Evolutionary conservation across 78 protist species (phyloP).

Genomic region (Acrasis kona): DNA sequence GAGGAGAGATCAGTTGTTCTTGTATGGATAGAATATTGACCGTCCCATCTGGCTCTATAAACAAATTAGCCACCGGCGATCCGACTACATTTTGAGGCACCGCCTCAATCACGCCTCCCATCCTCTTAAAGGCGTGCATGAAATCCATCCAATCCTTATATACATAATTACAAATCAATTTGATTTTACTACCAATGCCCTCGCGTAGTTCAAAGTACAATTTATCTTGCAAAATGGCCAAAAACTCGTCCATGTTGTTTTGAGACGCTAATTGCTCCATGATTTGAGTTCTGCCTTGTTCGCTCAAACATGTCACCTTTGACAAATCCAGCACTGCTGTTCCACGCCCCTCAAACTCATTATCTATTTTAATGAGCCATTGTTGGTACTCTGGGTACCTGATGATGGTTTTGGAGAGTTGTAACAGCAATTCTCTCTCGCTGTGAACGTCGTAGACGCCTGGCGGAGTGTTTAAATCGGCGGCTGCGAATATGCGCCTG

Average conservation of each 20-base stretch:
- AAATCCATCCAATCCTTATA: slow-evolving; percentile 5
- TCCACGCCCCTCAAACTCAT: slow-evolving; percentile 29
- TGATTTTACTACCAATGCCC: neutral
- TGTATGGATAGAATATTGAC: neutral
- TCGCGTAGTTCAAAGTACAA: slow-evolving; percentile 4
- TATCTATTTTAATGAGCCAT: slow-evolving; percentile 28
- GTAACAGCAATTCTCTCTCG: neutral
- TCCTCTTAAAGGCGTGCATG: neutral
- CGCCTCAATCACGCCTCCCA: slow-evolving; percentile 25
- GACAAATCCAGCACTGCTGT: neutral
- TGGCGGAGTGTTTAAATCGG: slow-evolving; percentile 13
- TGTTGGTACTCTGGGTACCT: slow-evolving; percentile 5
- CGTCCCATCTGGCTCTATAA: slow-evolving; percentile 26
- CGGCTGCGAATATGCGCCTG: slow-evolving; percentile 21
- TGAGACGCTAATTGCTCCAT: too few species aligned
- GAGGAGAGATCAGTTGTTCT: slow-evolving; percentile 12
- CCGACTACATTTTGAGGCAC: neutral
- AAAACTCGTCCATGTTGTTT: too few species aligned
- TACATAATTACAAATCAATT: neutral
- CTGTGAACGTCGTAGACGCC: slow-evolving; percentile 23
- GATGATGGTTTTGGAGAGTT: neutral
- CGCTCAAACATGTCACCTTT: neutral
- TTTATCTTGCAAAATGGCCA: slow-evolving; percentile 4
- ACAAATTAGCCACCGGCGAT: neutral
- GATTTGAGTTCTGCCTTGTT: neutral